Conservation (phyloP, 495 filamentous ascomycete genomes). For the Trichoderma erinaceum region DNA sequence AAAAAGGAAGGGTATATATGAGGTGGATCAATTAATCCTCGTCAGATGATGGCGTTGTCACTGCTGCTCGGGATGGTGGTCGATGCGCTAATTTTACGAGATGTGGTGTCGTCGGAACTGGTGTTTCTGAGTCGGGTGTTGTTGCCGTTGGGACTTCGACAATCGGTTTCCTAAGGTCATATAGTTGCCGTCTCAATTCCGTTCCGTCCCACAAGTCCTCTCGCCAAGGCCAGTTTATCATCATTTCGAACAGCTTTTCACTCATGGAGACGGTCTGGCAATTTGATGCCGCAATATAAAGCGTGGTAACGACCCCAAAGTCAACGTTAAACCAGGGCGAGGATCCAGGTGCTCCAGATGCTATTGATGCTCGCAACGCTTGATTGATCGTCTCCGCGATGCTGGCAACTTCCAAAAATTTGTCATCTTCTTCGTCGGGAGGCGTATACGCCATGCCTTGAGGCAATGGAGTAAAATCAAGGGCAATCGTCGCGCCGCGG, state of each 20-base stretch:
- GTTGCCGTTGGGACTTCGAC: neutral
- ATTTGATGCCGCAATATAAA: neutral
- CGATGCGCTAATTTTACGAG: neutral
- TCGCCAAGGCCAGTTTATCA: constrained; percentile 5
- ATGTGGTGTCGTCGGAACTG: constrained; percentile 4
- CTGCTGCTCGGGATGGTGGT: neutral
- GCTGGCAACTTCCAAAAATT: neutral
- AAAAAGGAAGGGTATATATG: neutral
- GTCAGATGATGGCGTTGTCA: neutral
- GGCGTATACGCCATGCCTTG: neutral
- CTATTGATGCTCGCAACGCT: neutral
- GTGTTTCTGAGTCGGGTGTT: neutral
- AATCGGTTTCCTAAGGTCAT: neutral
- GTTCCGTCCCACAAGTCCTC: constrained; percentile 5
- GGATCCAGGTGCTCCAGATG: neutral
- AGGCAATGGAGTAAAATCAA: neutral
- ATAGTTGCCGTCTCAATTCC: neutral
- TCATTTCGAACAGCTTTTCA: constrained; percentile 6
- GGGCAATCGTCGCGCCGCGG: constrained; percentile 4
- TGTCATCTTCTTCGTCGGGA: neutral
- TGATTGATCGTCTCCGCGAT: neutral
- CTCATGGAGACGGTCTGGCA: neutral
- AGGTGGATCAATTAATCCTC: neutral
- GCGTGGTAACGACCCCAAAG: constrained; percentile 1
- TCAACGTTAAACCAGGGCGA: constrained; percentile 2